Percentiles rank a stretch among this genome's conserved stretches.
Evolutionary conservation across 768 basidiomycete genomes (phyloP).

Genomic region (Collybia mongolica): DNA sequence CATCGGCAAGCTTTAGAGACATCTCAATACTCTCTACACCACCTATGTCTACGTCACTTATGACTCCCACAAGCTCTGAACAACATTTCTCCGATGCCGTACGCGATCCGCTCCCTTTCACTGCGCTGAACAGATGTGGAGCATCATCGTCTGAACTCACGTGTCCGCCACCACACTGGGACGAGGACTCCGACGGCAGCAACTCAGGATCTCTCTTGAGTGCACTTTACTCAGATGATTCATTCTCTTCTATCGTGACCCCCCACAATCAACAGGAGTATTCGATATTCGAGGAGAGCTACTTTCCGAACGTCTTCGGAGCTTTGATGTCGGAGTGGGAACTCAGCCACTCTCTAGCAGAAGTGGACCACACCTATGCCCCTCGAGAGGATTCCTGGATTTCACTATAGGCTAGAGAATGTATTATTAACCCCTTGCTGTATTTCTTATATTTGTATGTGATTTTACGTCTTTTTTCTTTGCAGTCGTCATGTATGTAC

Average conservation of each 20-base stretch:
- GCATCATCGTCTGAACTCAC: background rate
- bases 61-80: background rate
- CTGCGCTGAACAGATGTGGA: constrained; percentile 3
- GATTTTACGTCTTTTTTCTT: no score
- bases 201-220: constrained; percentile 6
- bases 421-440: no score
- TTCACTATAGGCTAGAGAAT: no score
- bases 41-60: background rate
- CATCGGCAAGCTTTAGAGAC: constrained; percentile 16
- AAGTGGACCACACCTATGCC: no score
- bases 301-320: background rate
- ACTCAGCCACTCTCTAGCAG: background rate
- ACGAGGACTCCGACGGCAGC: background rate
- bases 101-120: constrained; percentile 9
- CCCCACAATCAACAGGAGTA: background rate
- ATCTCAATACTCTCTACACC: constrained; percentile 4
- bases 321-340: background rate
- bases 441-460: no score
- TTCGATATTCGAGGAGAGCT: background rate
- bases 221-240: constrained; percentile 10
- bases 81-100: constrained; percentile 2
- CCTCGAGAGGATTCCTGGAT: no score
- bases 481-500: no score
- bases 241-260: background rate
- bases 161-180: background rate